These are phyloP conservation scores for Neonectria ditissima DNA, from an alignment of 2,329 filamentous ascomycete genomes.

Conservation along the genomic window DNA sequence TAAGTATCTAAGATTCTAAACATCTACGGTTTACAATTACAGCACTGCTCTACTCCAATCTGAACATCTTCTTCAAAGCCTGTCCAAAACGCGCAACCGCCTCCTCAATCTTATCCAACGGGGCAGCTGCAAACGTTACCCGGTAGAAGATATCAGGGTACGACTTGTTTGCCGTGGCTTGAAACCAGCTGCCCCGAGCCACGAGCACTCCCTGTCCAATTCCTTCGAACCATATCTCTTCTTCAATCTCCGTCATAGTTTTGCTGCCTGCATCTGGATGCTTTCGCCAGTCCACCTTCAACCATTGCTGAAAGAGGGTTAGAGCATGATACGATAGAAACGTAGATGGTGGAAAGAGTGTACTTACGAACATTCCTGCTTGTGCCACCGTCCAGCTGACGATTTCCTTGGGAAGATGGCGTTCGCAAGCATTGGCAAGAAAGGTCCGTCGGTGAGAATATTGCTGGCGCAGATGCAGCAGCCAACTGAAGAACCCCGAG, in stretches of 20 bases:
- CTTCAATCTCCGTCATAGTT: background rate
- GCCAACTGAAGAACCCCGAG: slow-evolving; percentile 85
- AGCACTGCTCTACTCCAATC: background rate
- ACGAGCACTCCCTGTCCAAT: background rate
- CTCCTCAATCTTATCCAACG: slow-evolving; percentile 3
- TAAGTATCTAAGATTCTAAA: background rate
- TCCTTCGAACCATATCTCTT: background rate
- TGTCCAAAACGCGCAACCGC: background rate
- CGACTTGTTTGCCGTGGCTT: background rate
- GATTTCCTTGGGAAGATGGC: slow-evolving; percentile 75
- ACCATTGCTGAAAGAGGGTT: slow-evolving; percentile 5
- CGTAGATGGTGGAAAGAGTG: background rate
- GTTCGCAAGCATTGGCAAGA: slow-evolving; percentile 79
- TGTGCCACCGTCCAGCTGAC: slow-evolving; percentile 81
- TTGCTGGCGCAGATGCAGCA: slow-evolving; percentile 78
- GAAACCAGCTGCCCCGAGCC: slow-evolving; percentile 6
- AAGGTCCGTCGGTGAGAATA: slow-evolving; percentile 80
- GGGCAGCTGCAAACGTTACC: slow-evolving; percentile 5
- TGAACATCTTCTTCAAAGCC: background rate
- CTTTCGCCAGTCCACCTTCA: slow-evolving; percentile 1
- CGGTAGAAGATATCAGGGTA: background rate
- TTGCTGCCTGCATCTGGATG: background rate
- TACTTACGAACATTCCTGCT: slow-evolving; percentile 85
- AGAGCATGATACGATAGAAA: background rate
- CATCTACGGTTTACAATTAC: too few relatives aligned